phyloP scores from a whole-genome alignment of 129 eudicot species.

The Rutidosis leptorrhynchoides region DNA sequence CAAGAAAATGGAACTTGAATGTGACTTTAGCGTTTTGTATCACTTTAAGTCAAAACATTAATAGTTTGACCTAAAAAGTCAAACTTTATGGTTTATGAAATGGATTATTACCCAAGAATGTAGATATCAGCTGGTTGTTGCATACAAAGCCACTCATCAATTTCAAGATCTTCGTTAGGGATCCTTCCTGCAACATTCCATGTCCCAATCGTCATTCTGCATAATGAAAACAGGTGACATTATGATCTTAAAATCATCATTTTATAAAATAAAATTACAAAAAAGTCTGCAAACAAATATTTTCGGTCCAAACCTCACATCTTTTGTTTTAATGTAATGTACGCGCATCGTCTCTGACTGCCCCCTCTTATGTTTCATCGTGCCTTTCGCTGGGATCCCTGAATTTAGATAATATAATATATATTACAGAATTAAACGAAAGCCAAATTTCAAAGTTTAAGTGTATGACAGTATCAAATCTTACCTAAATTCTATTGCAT shows the following conservation, averaged over 20 bases:
- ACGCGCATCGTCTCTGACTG: constrained; percentile 79
- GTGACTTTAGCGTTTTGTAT: neutral
- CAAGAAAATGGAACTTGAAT: neutral
- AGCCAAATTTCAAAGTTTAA: too few relatives aligned
- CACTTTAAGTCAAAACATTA: neutral
- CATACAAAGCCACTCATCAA: constrained; percentile 89
- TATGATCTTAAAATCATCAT: neutral
- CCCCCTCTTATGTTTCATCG: constrained; percentile 67
- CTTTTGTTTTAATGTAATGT: constrained; percentile 80
- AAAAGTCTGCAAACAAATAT: constrained; percentile 12
- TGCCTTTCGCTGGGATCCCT: constrained; percentile 45
- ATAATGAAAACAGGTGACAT: neutral
- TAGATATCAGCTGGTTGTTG: constrained; percentile 85
- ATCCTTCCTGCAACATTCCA: constrained; percentile 97
- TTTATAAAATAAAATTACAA: neutral
- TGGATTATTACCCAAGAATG: constrained; percentile 69
- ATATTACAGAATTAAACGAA: neutral
- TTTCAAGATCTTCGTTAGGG: constrained; percentile 73
- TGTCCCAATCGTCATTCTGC: constrained; percentile 85
- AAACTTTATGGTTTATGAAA: neutral
- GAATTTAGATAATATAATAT: constrained; percentile 16
- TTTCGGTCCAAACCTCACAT: constrained; percentile 79
- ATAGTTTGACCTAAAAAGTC: neutral
- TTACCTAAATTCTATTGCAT: too few relatives aligned
- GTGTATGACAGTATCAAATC: too few relatives aligned